These are phyloP conservation scores for Hymenoscyphus repandus DNA, from an alignment of 2,329 filamentous ascomycete genomes.

Conservation along the genomic window DNA sequence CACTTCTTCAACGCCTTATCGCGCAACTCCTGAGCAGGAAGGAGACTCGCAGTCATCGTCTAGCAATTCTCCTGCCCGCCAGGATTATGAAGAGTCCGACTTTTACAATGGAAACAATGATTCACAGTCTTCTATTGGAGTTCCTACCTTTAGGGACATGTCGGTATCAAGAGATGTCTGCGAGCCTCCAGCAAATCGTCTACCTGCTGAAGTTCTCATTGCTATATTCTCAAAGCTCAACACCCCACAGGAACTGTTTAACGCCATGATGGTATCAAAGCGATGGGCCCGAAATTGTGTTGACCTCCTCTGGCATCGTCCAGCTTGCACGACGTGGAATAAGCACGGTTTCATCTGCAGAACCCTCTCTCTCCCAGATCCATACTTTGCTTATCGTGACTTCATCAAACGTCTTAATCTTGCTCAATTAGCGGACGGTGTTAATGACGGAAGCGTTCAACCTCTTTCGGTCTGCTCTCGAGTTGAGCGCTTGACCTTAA, in stretches of 20 bases:
- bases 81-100: conserved; percentile 87
- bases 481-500: conserved; percentile 87
- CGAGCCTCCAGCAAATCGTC: conserved; percentile 71
- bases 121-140: conserved; percentile 84
- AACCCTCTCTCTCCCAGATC: conserved; percentile 65
- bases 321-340: conserved; percentile 80
- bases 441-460: conserved; percentile 86
- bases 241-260: conserved; percentile 69
- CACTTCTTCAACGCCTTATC: conserved; percentile 20
- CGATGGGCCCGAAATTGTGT: conserved; percentile 90
- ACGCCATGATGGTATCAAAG: conserved; percentile 91
- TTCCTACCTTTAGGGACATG: conserved; percentile 72
- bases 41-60: conserved; percentile 40
- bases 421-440: conserved; percentile 64
- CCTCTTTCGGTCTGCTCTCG: conserved; percentile 81
- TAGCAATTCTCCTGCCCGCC: conserved; percentile 68
- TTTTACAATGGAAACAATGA: conserved; percentile 88
- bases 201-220: conserved; percentile 94
- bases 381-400: conserved; percentile 83
- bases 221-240: conserved; percentile 82
- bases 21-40: conserved; percentile 26
- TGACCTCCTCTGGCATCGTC: conserved; percentile 90
- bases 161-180: conserved; percentile 63
- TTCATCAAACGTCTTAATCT: conserved; percentile 91
- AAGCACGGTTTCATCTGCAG: conserved; percentile 77